Percentiles rank a stretch among this genome's conserved stretches.
phyloP scores from a whole-genome alignment of 176 grass and related monocot genomes.

The Coix lacrymajobi region DNA sequence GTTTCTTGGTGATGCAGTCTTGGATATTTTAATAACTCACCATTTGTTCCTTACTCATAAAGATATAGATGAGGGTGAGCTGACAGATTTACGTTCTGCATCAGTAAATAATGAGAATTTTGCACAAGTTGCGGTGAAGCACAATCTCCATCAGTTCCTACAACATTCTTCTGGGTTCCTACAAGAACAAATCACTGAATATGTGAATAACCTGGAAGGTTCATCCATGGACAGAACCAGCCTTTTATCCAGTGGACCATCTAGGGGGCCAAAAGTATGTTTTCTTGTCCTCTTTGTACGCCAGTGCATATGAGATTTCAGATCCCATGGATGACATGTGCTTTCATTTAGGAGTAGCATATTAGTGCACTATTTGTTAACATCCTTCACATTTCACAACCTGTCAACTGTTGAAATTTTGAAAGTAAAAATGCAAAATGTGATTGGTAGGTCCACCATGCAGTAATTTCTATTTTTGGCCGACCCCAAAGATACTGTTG shows the following conservation, averaged over 20 bases:
- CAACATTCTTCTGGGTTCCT: slow-evolving; percentile 63
- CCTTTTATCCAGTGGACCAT: slow-evolving; percentile 34
- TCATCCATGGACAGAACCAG: slow-evolving; percentile 28
- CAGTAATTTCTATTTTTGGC: not conserved
- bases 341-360: not conserved
- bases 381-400: not conserved
- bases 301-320: not conserved
- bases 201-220: slow-evolving; percentile 54
- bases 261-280: slow-evolving; percentile 72
- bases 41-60: slow-evolving; percentile 68
- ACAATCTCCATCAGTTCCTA: slow-evolving; percentile 73
- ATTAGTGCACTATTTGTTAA: not conserved
- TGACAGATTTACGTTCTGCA: slow-evolving; percentile 86
- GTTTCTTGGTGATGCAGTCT: slow-evolving; percentile 86
- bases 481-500: not conserved
- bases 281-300: not conserved
- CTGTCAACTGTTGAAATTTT: not conserved
- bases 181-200: slow-evolving; percentile 66
- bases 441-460: not conserved
- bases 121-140: slow-evolving; percentile 70
- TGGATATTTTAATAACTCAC: slow-evolving; percentile 78
- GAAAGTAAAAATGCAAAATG: not conserved
- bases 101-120: slow-evolving; percentile 96
- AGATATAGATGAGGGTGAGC: slow-evolving; percentile 66
- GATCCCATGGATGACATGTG: not conserved